phyloP scores from a whole-genome alignment of 2,329 filamentous ascomycete species.

The Pestalotiopsis sp. region DNA sequence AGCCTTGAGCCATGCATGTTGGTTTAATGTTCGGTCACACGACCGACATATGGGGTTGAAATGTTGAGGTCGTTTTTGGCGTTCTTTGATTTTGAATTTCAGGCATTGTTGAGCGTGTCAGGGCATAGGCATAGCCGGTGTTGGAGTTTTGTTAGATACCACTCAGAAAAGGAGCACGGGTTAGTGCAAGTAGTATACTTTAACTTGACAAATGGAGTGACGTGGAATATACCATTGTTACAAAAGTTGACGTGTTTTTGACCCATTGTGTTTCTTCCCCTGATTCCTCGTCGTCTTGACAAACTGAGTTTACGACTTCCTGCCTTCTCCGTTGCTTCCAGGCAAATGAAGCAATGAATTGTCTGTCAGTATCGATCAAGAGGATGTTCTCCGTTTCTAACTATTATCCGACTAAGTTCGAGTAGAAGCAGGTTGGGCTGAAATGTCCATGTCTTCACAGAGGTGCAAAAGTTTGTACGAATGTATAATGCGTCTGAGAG shows the following conservation, averaged over 20 bases:
- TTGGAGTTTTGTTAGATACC: slow-evolving; percentile 7
- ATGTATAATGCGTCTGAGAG: too few relatives aligned
- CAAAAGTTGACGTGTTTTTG: not conserved
- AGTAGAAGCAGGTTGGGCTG: too few relatives aligned
- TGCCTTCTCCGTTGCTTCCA: too few relatives aligned
- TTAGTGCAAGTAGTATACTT: not conserved
- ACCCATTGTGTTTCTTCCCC: too few relatives aligned
- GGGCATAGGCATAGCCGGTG: not conserved
- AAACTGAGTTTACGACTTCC: too few relatives aligned
- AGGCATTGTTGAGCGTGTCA: slow-evolving; percentile 9
- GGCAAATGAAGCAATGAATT: too few relatives aligned
- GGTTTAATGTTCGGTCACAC: not conserved
- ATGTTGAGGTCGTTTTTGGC: slow-evolving; percentile 11
- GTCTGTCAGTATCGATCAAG: too few relatives aligned
- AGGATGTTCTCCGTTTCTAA: too few relatives aligned
- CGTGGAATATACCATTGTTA: not conserved
- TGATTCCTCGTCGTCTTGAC: too few relatives aligned
- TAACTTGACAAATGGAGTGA: not conserved
- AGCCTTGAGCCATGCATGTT: slow-evolving; percentile 6
- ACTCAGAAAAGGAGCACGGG: not conserved
- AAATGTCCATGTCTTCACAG: too few relatives aligned
- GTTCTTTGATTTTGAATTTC: slow-evolving; percentile 13
- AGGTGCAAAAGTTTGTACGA: too few relatives aligned
- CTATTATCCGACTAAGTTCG: too few relatives aligned
- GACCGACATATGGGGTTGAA: not conserved